Conservation (phyloP, 164 flowering plant species). For the Euptelea pleiosperma region DNA sequence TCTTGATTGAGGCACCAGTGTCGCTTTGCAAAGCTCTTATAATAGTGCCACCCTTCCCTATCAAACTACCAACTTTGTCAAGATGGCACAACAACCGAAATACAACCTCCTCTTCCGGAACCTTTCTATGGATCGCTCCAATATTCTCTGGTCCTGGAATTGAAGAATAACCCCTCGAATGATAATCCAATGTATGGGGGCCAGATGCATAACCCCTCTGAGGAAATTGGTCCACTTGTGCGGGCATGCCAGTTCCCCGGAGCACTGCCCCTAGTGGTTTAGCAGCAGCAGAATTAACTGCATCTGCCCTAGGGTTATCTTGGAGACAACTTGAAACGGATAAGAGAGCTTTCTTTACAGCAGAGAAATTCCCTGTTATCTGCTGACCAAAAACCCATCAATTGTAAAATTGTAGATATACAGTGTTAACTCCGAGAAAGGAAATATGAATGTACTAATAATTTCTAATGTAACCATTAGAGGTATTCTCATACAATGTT, state of each 20-base stretch:
- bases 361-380: constrained; percentile 45
- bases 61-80: constrained; percentile 55
- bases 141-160: constrained; percentile 27
- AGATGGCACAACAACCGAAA: constrained; percentile 46
- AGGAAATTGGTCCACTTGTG: constrained; percentile 32
- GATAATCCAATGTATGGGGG: constrained; percentile 31
- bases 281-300: constrained; percentile 17
- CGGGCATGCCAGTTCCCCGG: constrained; percentile 24
- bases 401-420: constrained; percentile 3
- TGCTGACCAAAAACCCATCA: constrained; percentile 22
- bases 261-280: constrained; percentile 17
- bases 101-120: constrained; percentile 44
- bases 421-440: background rate
- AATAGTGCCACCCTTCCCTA: constrained; percentile 60
- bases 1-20: constrained; percentile 56
- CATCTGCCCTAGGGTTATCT: constrained; percentile 36
- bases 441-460: background rate
- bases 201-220: constrained; percentile 30
- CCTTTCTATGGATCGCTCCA: constrained; percentile 27
- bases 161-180: constrained; percentile 31
- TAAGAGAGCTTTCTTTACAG: constrained; percentile 53
- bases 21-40: constrained; percentile 43
- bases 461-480: background rate
- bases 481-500: too few species aligned
- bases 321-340: constrained; percentile 51